Conservation (phyloP, 2,329 filamentous ascomycete species). For the Xylariaceae sp. region DNA sequence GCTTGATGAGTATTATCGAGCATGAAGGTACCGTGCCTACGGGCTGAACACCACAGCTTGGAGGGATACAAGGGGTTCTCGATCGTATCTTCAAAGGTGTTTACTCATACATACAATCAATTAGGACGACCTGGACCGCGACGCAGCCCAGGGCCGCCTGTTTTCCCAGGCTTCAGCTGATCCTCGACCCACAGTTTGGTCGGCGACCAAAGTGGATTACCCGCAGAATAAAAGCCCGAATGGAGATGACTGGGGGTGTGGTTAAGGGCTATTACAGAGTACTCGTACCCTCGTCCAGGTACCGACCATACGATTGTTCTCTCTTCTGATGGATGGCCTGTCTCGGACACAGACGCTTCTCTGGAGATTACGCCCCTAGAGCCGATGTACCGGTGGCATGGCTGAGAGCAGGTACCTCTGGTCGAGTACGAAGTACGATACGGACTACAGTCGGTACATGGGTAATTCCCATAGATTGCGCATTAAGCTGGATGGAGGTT, state of each 20-base stretch:
- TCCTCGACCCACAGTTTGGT: constrained; percentile 9
- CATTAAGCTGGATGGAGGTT: background rate
- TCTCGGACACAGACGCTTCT: background rate
- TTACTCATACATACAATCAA: no score
- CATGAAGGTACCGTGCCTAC: no score
- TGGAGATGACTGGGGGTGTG: background rate
- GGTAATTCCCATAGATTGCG: background rate
- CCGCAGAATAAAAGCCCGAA: constrained; percentile 14
- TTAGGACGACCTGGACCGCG: no score
- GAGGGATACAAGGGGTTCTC: background rate
- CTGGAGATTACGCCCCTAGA: background rate
- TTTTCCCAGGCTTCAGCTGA: constrained; percentile 12
- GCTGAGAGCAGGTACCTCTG: no score
- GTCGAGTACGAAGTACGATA: no score
- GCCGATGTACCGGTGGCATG: background rate
- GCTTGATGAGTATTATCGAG: no score
- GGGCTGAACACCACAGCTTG: background rate
- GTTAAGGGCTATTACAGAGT: background rate
- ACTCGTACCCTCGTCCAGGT: background rate
- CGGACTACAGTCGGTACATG: background rate
- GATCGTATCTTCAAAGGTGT: no score
- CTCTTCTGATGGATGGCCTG: background rate
- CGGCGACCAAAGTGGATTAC: constrained; percentile 16
- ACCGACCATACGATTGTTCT: background rate
- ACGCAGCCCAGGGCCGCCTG: no score